These are phyloP conservation scores for Candida smagusa DNA, from an alignment of 1,139 yeast species.

Conservation along the genomic window DNA sequence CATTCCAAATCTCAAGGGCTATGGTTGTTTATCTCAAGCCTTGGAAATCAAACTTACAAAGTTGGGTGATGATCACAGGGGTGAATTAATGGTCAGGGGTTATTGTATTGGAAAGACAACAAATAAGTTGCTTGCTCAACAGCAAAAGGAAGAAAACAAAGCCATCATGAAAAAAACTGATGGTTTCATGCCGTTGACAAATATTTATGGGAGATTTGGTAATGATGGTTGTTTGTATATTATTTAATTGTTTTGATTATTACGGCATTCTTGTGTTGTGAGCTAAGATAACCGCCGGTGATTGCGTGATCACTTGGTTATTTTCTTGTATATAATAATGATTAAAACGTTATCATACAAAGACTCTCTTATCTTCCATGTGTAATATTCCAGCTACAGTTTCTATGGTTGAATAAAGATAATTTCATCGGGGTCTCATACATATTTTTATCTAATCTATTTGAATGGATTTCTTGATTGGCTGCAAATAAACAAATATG, in stretches of 20 bases:
- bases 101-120: slow-evolving; percentile 58
- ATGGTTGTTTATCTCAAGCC: slow-evolving; percentile 51
- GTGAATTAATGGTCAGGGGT: slow-evolving; percentile 59
- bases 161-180: slow-evolving; percentile 40
- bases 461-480: no score
- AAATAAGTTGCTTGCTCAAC: slow-evolving; percentile 15
- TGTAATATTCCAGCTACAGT: no score
- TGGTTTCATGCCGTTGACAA: slow-evolving; percentile 60
- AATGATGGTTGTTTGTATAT: slow-evolving; percentile 70
- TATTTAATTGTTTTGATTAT: slow-evolving; percentile 1
- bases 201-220: slow-evolving; percentile 58
- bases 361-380: no score
- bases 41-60: slow-evolving; percentile 46
- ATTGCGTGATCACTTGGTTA: no score
- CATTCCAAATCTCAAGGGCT: slow-evolving; percentile 16
- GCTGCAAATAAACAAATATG: no score
- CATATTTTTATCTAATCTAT: no score
- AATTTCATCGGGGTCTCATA: no score
- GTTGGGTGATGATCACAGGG: slow-evolving; percentile 32
- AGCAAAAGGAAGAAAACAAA: slow-evolving; percentile 18
- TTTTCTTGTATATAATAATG: background rate
- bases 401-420: no score
- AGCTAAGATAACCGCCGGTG: no score
- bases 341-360: no score
- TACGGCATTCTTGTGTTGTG: no score